These are phyloP conservation scores for Herpetospermum pedunculosum DNA, from an alignment of 306 rosid genomes.

Conservation along the genomic window DNA sequence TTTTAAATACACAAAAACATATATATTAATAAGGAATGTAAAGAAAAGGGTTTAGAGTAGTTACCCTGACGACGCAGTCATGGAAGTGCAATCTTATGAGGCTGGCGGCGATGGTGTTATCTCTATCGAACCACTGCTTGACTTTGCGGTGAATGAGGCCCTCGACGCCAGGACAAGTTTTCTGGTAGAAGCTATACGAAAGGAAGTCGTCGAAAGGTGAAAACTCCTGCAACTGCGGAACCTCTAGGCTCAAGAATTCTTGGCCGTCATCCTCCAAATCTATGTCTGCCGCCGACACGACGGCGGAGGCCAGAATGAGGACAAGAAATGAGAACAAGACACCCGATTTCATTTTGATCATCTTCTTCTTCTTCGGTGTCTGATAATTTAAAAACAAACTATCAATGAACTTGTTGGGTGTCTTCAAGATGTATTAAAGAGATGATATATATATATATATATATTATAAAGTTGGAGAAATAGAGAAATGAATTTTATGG, in stretches of 20 bases:
- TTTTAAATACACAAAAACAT: no score
- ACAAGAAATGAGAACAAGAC: constrained; percentile 12
- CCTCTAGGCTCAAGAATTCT: constrained; percentile 16
- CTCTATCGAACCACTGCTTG: constrained; percentile 38
- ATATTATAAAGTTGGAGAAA: background rate
- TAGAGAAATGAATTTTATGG: background rate
- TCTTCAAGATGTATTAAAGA: background rate
- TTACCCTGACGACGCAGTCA: constrained; percentile 67
- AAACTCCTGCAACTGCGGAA: constrained; percentile 25
- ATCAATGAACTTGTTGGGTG: background rate
- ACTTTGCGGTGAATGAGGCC: constrained; percentile 39
- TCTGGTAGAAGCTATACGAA: constrained; percentile 34
- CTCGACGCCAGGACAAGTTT: constrained; percentile 56
- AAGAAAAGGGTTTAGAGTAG: background rate
- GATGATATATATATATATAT: background rate
- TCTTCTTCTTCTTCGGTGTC: background rate
- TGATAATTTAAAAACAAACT: background rate
- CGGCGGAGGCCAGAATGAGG: constrained; percentile 19
- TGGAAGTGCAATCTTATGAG: constrained; percentile 78
- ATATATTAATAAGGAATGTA: background rate
- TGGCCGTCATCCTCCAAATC: background rate
- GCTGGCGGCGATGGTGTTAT: constrained; percentile 47
- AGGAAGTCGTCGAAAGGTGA: constrained; percentile 30
- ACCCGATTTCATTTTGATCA: background rate
- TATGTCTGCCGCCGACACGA: background rate